phyloP scores from a whole-genome alignment of 2,329 filamentous ascomycete genomes.

The Pestalotiopsis sp. region DNA sequence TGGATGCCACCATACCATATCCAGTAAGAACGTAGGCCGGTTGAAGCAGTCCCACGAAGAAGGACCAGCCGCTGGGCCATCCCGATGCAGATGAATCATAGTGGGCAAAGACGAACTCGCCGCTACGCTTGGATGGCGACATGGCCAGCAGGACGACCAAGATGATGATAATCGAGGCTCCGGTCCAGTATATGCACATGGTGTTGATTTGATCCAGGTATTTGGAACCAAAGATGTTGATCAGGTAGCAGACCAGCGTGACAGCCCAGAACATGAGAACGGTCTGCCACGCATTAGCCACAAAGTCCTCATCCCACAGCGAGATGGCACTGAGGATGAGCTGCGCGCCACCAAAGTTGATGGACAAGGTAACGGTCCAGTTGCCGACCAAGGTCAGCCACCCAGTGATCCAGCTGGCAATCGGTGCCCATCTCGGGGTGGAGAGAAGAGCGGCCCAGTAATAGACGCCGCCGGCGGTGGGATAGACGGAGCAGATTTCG shows the following conservation, averaged over 20 bases:
- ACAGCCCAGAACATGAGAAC: constrained; percentile 74
- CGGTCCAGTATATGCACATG: constrained; percentile 74
- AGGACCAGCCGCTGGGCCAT: constrained; percentile 72
- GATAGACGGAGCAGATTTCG: constrained; percentile 71
- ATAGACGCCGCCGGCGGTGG: constrained; percentile 71
- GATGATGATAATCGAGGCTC: constrained; percentile 57
- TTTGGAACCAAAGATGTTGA: constrained; percentile 67
- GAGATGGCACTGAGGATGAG: constrained; percentile 68
- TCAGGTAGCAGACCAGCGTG: constrained; percentile 63
- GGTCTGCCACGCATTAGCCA: constrained; percentile 69
- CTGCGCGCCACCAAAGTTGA: constrained; percentile 72
- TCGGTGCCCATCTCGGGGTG: constrained; percentile 65
- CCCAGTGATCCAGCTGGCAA: constrained; percentile 71
- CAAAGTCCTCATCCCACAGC: constrained; percentile 72
- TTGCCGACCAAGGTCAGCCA: constrained; percentile 76
- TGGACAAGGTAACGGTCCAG: constrained; percentile 66
- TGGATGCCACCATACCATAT: constrained; percentile 72
- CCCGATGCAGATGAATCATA: constrained; percentile 68
- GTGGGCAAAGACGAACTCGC: constrained; percentile 68
- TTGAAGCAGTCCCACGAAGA: constrained; percentile 72
- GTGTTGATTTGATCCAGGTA: constrained; percentile 71
- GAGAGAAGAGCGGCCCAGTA: constrained; percentile 73
- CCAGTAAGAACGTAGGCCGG: constrained; percentile 65
- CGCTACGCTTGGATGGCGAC: constrained; percentile 59
- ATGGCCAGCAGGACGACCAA: constrained; percentile 59